These are phyloP conservation scores for Medicago arabica DNA, from an alignment of 306 rosid species.

Conservation along the genomic window DNA sequence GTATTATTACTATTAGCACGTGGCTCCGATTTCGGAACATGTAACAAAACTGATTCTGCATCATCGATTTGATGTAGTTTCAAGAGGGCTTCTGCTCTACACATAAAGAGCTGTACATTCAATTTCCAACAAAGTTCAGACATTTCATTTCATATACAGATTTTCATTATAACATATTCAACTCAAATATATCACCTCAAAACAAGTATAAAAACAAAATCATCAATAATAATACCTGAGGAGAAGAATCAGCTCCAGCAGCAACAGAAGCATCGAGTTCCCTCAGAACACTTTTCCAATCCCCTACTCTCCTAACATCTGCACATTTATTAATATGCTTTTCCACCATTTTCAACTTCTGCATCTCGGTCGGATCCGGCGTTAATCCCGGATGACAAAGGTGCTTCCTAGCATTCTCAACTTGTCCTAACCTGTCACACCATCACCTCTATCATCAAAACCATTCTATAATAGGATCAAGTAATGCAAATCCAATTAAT, in stretches of 20 bases:
- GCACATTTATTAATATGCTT: conserved; percentile 78
- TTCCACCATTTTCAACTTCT: conserved; percentile 72
- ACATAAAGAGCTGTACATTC: conserved; percentile 90
- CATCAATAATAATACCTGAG: conserved; percentile 59
- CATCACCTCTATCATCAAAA: conserved; percentile 12
- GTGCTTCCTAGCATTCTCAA: conserved; percentile 82
- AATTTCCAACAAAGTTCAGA: conserved; percentile 71
- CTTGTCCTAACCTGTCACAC: conserved; percentile 80
- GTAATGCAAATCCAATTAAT: conserved; percentile 32
- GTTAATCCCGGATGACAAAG: conserved; percentile 60
- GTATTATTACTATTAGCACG: conserved; percentile 34
- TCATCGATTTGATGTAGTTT: conserved; percentile 89
- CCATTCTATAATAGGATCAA: conserved; percentile 1
- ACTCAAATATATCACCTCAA: background rate
- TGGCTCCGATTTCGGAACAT: conserved; percentile 54
- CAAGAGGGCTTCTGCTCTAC: conserved; percentile 95
- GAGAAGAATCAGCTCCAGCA: conserved; percentile 80
- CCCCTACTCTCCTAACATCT: conserved; percentile 73
- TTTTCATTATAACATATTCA: conserved; percentile 4
- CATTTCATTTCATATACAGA: conserved; percentile 37
- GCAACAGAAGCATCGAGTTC: conserved; percentile 73
- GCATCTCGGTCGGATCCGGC: conserved; percentile 65
- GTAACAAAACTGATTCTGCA: conserved; percentile 61
- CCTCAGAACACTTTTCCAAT: conserved; percentile 80
- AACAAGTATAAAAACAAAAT: background rate